These are phyloP conservation scores for Oryza nivara DNA, from an alignment of 176 grass and related monocot species.

Conservation along the genomic window DNA sequence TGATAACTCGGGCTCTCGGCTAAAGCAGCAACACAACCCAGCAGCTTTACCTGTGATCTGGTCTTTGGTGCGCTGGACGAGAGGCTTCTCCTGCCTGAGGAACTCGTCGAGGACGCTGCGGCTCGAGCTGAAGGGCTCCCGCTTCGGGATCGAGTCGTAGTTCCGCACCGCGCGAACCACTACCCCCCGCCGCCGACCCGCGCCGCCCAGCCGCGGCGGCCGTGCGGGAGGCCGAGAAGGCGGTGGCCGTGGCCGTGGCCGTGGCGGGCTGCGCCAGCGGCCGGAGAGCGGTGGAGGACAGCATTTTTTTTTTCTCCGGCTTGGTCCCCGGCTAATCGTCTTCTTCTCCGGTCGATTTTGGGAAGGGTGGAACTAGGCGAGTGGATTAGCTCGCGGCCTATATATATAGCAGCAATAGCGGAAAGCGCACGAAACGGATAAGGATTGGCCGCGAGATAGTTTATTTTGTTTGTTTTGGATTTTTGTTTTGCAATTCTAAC, in stretches of 20 bases:
- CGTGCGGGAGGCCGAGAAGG: not conserved
- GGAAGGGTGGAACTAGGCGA: not conserved
- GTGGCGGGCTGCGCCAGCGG: slow-evolving; percentile 29
- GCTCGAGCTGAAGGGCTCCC: slow-evolving; percentile 69
- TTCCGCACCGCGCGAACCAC: slow-evolving; percentile 56
- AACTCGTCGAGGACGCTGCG: slow-evolving; percentile 66
- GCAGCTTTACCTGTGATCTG: slow-evolving; percentile 60
- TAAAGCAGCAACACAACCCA: not conserved
- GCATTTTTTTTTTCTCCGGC: slow-evolving; percentile 40
- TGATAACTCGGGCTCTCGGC: not conserved
- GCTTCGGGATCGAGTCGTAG: slow-evolving; percentile 74
- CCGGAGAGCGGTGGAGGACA: slow-evolving; percentile 54
- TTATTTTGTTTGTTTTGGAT: not conserved
- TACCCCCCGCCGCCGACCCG: not conserved
- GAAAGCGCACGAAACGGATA: slow-evolving; percentile 51
- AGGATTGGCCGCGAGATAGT: slow-evolving; percentile 44
- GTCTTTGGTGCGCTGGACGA: slow-evolving; percentile 69
- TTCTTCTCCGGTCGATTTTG: not conserved
- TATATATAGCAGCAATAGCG: not conserved
- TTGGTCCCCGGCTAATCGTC: too few relatives aligned
- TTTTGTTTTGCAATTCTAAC: not conserved
- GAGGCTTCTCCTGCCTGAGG: slow-evolving; percentile 60
- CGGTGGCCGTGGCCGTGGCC: not conserved
- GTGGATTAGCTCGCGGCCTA: slow-evolving; percentile 26
- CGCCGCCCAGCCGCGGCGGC: slow-evolving; percentile 2